These are phyloP conservation scores for Cyclospora cayetanensis DNA, from an alignment of 169 alveolate species.

Conservation along the genomic window DNA sequence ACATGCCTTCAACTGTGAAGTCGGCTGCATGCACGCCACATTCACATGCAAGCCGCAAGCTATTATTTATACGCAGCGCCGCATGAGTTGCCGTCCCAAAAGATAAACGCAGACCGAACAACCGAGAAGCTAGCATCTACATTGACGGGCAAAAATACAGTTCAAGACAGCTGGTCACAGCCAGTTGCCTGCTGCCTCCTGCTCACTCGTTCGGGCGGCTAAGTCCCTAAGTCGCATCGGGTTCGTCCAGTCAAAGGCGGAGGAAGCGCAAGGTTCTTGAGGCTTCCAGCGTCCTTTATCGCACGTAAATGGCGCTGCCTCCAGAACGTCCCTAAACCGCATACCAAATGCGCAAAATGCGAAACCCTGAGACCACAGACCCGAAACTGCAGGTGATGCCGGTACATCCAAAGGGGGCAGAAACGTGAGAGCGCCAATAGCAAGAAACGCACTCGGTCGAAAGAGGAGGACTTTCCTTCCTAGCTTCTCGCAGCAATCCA, in stretches of 20 bases:
- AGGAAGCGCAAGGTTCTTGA: background rate
- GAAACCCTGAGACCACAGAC: slow-evolving; percentile 17
- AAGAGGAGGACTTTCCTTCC: background rate
- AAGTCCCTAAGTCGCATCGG: background rate
- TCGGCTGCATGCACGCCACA: background rate
- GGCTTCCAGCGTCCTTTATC: background rate
- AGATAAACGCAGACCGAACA: no score
- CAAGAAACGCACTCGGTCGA: background rate
- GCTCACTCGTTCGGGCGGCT: background rate
- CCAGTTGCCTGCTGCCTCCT: no score
- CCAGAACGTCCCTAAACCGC: background rate
- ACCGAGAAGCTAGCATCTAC: no score
- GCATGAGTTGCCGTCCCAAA: no score
- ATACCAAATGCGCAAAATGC: no score
- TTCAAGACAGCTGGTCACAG: no score
- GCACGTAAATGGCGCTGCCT: background rate
- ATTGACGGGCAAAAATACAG: no score
- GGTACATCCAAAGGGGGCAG: background rate
- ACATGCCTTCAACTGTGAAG: no score
- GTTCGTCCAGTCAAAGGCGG: background rate
- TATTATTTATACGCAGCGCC: no score
- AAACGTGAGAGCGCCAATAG: background rate
- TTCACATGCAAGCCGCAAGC: background rate
- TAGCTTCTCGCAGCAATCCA: background rate
- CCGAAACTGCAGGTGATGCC: background rate